A percentile compares a stretch with the other conserved stretches of the same genome.
phyloP scores from a whole-genome alignment of 352 stramenopile species.

The Phytophthora pini region DNA sequence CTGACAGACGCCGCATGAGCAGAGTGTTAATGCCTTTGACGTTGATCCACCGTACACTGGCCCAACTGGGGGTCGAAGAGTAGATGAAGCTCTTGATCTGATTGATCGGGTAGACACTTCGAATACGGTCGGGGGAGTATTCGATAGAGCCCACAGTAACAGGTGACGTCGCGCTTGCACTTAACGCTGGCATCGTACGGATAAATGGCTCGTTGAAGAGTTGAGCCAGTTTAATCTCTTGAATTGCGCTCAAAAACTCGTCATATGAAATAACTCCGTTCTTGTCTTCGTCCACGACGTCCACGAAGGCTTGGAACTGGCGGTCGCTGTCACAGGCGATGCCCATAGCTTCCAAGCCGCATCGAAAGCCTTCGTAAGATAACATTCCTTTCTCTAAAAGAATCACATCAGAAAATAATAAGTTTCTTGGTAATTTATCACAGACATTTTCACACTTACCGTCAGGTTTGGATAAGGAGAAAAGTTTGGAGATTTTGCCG shows the following conservation, averaged over 20 bases:
- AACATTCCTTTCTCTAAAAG: constrained; percentile 56
- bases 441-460: constrained; percentile 28
- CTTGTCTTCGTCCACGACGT: constrained; percentile 78
- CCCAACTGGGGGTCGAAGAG: constrained; percentile 72
- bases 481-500: constrained; percentile 48
- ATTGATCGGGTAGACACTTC: constrained; percentile 68
- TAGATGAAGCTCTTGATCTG: constrained; percentile 85
- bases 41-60: constrained; percentile 82
- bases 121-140: constrained; percentile 77
- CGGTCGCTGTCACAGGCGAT: constrained; percentile 68
- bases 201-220: constrained; percentile 76
- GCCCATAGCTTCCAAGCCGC: constrained; percentile 73
- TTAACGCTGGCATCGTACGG: constrained; percentile 35
- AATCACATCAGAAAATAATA: background rate
- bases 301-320: constrained; percentile 72
- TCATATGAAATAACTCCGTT: constrained; percentile 83
- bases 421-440: background rate
- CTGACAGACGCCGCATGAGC: constrained; percentile 67
- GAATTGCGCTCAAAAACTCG: constrained; percentile 83
- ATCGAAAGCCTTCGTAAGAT: constrained; percentile 71
- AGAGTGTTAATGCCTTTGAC: constrained; percentile 66
- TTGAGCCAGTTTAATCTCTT: constrained; percentile 89
- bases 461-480: constrained; percentile 64
- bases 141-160: constrained; percentile 65
- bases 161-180: constrained; percentile 10